Evolutionary conservation across 2,329 filamentous ascomycete species (phyloP), one percentile per base, ranked within the genome.

Genomic region (Zasmidium cellare): DNA sequence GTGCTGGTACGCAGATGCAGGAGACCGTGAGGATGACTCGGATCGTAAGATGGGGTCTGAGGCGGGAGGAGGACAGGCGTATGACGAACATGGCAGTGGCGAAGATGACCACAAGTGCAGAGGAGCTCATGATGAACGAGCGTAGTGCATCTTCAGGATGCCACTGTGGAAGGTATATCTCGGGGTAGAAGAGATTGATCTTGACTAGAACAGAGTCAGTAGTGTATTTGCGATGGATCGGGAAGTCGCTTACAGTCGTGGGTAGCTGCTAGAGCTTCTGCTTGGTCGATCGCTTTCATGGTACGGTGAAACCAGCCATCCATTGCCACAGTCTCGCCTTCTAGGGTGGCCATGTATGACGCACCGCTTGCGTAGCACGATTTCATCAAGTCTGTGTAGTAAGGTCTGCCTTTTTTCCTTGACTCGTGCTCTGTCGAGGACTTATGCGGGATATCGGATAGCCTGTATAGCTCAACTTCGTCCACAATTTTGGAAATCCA

Each of bases 231-330:
- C 35, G 16, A 16, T 41, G n/a, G 5, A n/a, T 3, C 35, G 12
- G 11, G 25, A 28, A n/a, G n/a, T n/a, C n/a, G n/a, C 35, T 18
- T 41, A 41, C 35, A 41, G 11, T 41, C n/a, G 35, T 41, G n/a
- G 62, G 74, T n/a, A 5, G 11, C 35, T 16, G 35, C 7, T 14
- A 20, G 31, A 0, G 22, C 24, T 38, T 44, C 49, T 7, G 44
- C 23, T 47, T 51, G 12, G 68, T 69, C 60, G 28, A 79, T 62
- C 0, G 72, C 77, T 3, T 68, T 58, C 41, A 75, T 66, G 0
- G 75, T 75, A 3, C 76, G 73, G 49, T 75, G 69, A 60, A 76
- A 79, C 79, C 79, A 81, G 12, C 78, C 78, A 51, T 79, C 76
- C 63, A 77, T 72, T 31, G 76, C 77, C 3, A 82, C 55, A 2